Base-by-base conservation (phyloP, 2,329 filamentous ascomycete genomes). In the Sporothrix globosa region DNA sequence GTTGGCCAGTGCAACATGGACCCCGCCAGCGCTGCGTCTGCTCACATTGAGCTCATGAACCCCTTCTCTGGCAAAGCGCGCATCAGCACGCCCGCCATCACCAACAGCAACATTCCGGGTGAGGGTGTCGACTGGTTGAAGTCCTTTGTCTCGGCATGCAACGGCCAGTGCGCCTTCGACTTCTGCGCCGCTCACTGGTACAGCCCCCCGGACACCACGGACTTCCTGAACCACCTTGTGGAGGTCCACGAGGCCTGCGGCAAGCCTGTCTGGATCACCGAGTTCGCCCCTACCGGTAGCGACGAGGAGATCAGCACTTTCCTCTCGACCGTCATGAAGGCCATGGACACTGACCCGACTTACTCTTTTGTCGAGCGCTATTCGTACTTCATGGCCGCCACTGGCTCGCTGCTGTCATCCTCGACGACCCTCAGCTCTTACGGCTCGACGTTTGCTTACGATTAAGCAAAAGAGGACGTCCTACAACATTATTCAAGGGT, bases 141-240 rank as follows among this genome's bases (percentile, higher is more conserved):
- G 71, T 70, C 77, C 54, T 91, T 85, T 78, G 77, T 90, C 72
- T 71, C 73, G 7, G 82, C 83, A 4, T 91, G 88, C 79, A 76
- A 79, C 61, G 78, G 78, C 69, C 72, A 80, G 61, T 90, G 88
- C 82, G 75, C 79, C 50, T 83, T 85, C 71, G 86, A 90, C 79
- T 89, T 88, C 78, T 84, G 88, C 79, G 82, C 83, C 77, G 81
- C 87, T 60, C 89, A 91, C 80, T 90, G 88, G 87, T 91, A 91
- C 80, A 85, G 84, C 65, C 78, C 79, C 53, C 80, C 83, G 19
- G 76, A 81, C 68, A 82, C 82, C 70, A 77, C 80, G 34, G 78
- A 83, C 54, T 88, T 91, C 79, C 85, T 88, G 74, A 72, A 77
- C 52, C 87, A 90, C 78, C 76, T 90, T 69, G 73, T 81, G 72